phyloP scores from a whole-genome alignment of 805 yeast genomes.

The Metschnikowia amazonensis region DNA sequence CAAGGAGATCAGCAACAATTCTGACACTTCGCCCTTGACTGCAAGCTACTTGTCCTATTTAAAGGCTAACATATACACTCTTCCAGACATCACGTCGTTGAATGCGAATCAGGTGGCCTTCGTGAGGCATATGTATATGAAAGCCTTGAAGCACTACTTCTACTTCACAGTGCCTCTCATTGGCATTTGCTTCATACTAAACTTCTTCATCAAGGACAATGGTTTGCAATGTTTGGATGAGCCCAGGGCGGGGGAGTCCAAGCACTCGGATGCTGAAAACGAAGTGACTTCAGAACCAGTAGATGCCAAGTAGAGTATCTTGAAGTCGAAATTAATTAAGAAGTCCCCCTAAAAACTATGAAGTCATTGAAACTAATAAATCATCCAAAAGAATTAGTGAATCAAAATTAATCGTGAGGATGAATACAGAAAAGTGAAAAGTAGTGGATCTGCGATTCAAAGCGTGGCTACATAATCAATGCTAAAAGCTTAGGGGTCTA shows the following conservation, averaged over 20 bases:
- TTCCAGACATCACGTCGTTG: slow-evolving; percentile 23
- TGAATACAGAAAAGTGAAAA: no score
- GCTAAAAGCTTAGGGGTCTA: no score
- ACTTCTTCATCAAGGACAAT: slow-evolving; percentile 34
- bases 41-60: slow-evolving; percentile 20
- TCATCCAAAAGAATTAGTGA: no score
- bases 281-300: not conserved
- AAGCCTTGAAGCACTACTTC: slow-evolving; percentile 29
- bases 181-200: slow-evolving; percentile 29
- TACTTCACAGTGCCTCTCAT: slow-evolving; percentile 34
- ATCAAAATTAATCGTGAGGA: no score
- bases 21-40: slow-evolving; percentile 3
- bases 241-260: not conserved
- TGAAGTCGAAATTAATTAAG: no score
- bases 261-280: not conserved
- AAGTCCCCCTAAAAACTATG: no score
- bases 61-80: slow-evolving; percentile 28
- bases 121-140: slow-evolving; percentile 25
- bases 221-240: slow-evolving; percentile 39
- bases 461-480: no score
- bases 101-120: slow-evolving; percentile 18
- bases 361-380: no score
- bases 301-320: not conserved
- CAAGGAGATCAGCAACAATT: slow-evolving; percentile 18
- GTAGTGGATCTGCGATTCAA: no score